Evolutionary conservation across 495 filamentous ascomycete species (phyloP).

Genomic region (Melanomma pulvis-pyrius): DNA sequence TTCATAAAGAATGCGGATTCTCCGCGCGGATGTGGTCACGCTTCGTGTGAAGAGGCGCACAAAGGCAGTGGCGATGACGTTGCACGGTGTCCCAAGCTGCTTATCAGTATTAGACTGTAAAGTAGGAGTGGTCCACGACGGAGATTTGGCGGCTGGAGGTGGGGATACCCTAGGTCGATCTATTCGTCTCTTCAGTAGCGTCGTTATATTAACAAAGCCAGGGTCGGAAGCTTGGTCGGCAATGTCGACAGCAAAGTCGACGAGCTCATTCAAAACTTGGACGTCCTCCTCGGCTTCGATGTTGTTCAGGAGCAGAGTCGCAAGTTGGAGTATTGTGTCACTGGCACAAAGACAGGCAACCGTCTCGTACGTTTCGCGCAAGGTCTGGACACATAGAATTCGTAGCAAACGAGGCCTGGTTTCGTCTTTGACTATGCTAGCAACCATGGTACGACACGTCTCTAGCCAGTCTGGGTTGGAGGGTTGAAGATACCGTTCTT

Average conservation of each 20-base stretch:
- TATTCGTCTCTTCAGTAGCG: conserved; percentile 22
- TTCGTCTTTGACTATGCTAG: conserved; percentile 66
- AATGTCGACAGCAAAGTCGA: conserved; percentile 54
- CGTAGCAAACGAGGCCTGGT: conserved; percentile 68
- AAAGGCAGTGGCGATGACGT: conserved; percentile 35
- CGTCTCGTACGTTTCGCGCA: conserved; percentile 67
- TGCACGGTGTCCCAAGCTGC: conserved; percentile 22
- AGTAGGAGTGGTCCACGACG: conserved; percentile 7
- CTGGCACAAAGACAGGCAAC: conserved; percentile 40
- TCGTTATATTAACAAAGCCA: conserved; percentile 48
- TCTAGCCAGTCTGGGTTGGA: conserved; percentile 68
- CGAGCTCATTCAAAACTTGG: conserved; percentile 46
- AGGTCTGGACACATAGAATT: conserved; percentile 56
- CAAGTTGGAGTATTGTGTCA: conserved; percentile 22
- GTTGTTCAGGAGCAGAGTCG: conserved; percentile 55
- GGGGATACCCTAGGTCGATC: conserved; percentile 1
- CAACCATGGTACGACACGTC: conserved; percentile 63
- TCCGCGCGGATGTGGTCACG: conserved; percentile 57
- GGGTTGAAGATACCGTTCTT: conserved; percentile 70
- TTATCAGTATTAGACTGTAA: background rate
- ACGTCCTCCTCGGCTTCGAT: conserved; percentile 56
- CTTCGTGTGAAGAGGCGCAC: conserved; percentile 57
- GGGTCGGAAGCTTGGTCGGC: conserved; percentile 44
- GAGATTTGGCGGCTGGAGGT: conserved; percentile 28
- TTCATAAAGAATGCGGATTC: conserved; percentile 56